phyloP scores from a whole-genome alignment of 257 asterid species.

The Craterostigma plantagineum region DNA sequence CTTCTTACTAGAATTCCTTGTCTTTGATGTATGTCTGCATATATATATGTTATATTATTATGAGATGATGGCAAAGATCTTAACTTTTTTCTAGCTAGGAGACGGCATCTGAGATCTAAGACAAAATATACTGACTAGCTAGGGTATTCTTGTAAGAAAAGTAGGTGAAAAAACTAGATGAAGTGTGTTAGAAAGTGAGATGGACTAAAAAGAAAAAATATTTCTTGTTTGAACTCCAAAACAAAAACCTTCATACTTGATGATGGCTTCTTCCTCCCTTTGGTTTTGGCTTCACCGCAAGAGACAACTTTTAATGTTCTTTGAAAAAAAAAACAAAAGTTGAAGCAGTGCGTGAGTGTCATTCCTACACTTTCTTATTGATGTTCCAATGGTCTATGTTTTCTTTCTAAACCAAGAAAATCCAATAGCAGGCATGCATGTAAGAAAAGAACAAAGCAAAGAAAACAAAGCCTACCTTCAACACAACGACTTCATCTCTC shows the following conservation, averaged over 20 bases:
- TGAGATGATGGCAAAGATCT: constrained; percentile 23
- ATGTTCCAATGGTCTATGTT: constrained; percentile 10
- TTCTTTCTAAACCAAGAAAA: constrained; percentile 41
- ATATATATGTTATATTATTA: constrained; percentile 1
- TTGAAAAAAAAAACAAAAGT: constrained; percentile 10
- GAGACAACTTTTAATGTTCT: constrained; percentile 35
- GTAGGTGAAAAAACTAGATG: constrained; percentile 44
- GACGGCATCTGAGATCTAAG: constrained; percentile 35
- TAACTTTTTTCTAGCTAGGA: constrained; percentile 12
- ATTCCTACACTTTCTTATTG: constrained; percentile 14
- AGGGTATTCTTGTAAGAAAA: constrained; percentile 20
- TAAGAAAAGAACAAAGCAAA: constrained; percentile 32
- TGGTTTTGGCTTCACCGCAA: constrained; percentile 61
- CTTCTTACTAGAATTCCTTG: background rate
- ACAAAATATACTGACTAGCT: constrained; percentile 18
- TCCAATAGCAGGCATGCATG: constrained; percentile 44
- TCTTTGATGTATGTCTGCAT: constrained; percentile 3
- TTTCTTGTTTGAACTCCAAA: constrained; percentile 32
- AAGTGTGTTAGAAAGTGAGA: constrained; percentile 13
- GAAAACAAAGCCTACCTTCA: constrained; percentile 15
- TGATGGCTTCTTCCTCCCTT: constrained; percentile 25
- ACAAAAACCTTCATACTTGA: constrained; percentile 12
- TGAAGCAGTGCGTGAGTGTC: constrained; percentile 7
- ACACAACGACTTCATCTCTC: background rate
- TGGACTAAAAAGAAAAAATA: constrained; percentile 10